phyloP scores from a whole-genome alignment of 129 eudicot species.

The Mikania micrantha region DNA sequence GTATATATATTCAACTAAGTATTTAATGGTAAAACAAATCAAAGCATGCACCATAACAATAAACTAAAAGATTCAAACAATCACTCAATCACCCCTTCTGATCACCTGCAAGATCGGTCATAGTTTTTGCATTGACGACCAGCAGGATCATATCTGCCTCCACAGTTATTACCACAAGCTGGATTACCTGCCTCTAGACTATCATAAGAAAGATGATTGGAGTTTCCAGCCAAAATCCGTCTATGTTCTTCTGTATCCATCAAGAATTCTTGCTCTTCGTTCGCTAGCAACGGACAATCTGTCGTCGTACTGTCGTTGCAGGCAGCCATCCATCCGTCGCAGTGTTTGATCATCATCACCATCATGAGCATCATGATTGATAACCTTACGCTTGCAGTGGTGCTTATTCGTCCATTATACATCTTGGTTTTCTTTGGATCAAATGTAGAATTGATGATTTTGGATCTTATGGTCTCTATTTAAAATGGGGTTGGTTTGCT shows the following conservation, averaged over 20 bases:
- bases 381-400: neutral
- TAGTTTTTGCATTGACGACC: neutral
- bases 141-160: neutral
- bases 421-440: neutral
- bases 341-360: neutral
- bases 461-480: too few relatives aligned
- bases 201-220: neutral
- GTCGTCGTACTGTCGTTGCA: neutral
- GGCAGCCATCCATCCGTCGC: slow-evolving; percentile 6
- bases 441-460: too few relatives aligned
- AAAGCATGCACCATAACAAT: too few relatives aligned
- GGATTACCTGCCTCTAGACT: neutral
- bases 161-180: neutral
- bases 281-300: neutral
- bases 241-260: neutral
- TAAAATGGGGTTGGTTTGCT: too few relatives aligned
- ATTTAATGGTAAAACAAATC: too few relatives aligned
- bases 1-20: too few relatives aligned
- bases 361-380: neutral
- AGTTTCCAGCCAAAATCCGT: neutral
- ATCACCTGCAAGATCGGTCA: neutral
- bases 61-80: too few relatives aligned
- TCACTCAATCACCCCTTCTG: neutral
- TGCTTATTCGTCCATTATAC: neutral
- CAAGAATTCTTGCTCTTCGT: neutral